Evolutionary conservation across 768 basidiomycete species (phyloP), one percentile per base, ranked within the genome.

Genomic region (Psilocybe subaeruginosa): DNA sequence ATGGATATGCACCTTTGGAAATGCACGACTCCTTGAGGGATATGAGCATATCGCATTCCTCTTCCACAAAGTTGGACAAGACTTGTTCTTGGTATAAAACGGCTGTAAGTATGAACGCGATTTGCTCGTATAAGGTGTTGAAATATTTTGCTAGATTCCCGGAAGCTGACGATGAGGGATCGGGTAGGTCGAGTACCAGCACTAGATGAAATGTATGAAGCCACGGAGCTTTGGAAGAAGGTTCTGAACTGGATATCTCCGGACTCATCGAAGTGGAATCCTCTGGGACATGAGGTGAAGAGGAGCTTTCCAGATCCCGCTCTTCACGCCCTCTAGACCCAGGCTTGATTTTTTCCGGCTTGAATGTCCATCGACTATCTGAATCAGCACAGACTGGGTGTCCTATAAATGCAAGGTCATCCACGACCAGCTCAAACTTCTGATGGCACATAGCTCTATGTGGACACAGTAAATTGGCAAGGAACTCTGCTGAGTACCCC

Each of bases 41-140:
- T 17, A 86, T 83, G 16, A 98, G 79, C 11, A 76, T 72, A 58
- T 92, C 91, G 33, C 91, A 92, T 70, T 98, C 90, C 47, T 75
- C 73, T 63, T 95, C 93, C 1, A 99, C 91, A 73, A 91, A 98
- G 69, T 91, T 90, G 33, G 87, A 87, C 54, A 90, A 74, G 3
- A 93, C 89, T 74, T 99, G 97, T 70, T 97, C 90, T 70, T 94
- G 92, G 66, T 90, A 96, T 47, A 98, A 80, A 8, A 96, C 94
- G 5, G 97, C 97, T 2, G 96, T 94, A 64, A 94, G 80, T 2
- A 92, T 90, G 76, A 96, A 96, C 0, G 89, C 90, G 58, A 97
- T 83, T 69, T 95, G 94, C 63, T 93, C 85, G 69, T 97, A 97
- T 41, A 97, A 85, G 49, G 89, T 85, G 69, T 97, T 93, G 66